Evolutionary conservation across 106 monocot genomes (phyloP), one percentile per base, ranked within the genome.

Genomic region (Phalaenopsis equestris): DNA sequence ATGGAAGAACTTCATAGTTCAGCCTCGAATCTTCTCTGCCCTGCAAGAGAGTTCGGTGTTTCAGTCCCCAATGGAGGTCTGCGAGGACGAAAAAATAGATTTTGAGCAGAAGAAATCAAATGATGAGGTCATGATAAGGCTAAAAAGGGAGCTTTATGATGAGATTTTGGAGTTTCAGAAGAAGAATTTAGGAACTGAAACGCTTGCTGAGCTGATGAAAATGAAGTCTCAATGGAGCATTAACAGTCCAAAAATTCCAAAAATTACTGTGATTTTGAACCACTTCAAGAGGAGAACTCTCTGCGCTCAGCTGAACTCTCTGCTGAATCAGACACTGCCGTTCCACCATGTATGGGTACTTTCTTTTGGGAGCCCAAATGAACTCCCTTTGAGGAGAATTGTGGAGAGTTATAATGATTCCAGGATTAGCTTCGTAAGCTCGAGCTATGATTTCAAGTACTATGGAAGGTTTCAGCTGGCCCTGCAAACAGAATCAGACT

Each of bases 391-490:
- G 55, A 86, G 79, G 36, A 84, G 86, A 37, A 99, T 95, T 41
- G 99, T 93, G 2, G 88, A 91, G 74, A 93, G 95, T 80, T 99
- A 99, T 76, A 99, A 99, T 88, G 76, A 90, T 43, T 91, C 95
- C 5, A 88, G 82, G 64, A 93, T 99, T 55, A 99, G 99, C 90
- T 99, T 99, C 86, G 79, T 99, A 67, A 90, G 92, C 73, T 98
- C 98, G 6, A 91, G 87, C 80, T 93, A 94, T 52, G 98, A 98
- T 79, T 98, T 98, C 89, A 98, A 98, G 87, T 98, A 98, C 82
- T 98, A 92, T 46, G 98, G 98, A 5, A 76, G 98, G 57, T 99
- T 99, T 82, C 99, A 99, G 85, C 90, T 95, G 92, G 99, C 99
- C 1, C 83, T 99, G 15, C 99, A 99, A 85, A 86, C 99, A 4